phyloP scores from a whole-genome alignment of 116 monocot species.

The Dioscorea cayenensis region DNA sequence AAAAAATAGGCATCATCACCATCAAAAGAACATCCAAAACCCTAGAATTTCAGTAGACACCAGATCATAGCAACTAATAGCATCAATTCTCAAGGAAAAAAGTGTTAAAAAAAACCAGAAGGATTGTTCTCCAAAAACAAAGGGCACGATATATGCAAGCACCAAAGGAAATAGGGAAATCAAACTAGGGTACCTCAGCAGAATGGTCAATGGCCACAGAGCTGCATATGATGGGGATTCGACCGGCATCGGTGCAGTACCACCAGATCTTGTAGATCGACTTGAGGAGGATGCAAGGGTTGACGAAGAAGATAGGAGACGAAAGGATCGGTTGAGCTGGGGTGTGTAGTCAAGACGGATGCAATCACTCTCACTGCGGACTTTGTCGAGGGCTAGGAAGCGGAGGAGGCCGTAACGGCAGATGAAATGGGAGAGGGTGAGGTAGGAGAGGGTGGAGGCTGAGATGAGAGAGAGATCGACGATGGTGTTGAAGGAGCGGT shows the following conservation, averaged over 20 bases:
- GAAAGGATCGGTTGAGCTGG: slow-evolving; percentile 47
- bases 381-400: slow-evolving; percentile 55
- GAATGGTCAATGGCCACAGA: slow-evolving; percentile 29
- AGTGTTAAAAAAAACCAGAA: too few relatives aligned
- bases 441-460: slow-evolving; percentile 39
- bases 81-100: too few relatives aligned
- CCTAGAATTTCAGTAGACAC: too few relatives aligned
- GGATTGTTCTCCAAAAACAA: too few relatives aligned
- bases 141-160: too few relatives aligned
- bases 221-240: slow-evolving; percentile 35
- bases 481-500: slow-evolving; percentile 21
- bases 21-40: too few relatives aligned
- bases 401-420: slow-evolving; percentile 51
- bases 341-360: slow-evolving; percentile 38
- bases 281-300: slow-evolving; percentile 51
- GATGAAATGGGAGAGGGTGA: slow-evolving; percentile 38
- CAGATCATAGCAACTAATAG: too few relatives aligned
- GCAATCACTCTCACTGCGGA: slow-evolving; percentile 24
- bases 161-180: too few relatives aligned
- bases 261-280: slow-evolving; percentile 58
- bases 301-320: slow-evolving; percentile 45
- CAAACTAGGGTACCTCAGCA: slow-evolving; percentile 18
- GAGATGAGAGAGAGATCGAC: slow-evolving; percentile 34
- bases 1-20: too few relatives aligned
- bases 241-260: slow-evolving; percentile 22